These are phyloP conservation scores for Pezizomycotina sp. DNA, from an alignment of 2,329 filamentous ascomycete genomes.

Conservation along the genomic window DNA sequence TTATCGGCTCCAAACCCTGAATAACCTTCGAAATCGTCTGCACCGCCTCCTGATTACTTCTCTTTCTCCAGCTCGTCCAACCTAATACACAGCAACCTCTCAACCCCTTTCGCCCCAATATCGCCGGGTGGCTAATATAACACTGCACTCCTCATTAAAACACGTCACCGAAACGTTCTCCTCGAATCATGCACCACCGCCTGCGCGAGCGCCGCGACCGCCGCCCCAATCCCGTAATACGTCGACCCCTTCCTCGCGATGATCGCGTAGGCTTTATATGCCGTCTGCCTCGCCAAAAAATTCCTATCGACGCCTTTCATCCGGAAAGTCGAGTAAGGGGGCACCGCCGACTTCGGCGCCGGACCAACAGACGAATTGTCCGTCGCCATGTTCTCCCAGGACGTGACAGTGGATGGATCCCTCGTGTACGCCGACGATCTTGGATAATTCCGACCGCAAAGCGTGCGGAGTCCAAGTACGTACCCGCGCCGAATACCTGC, in stretches of 20 bases:
- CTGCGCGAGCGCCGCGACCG: slow-evolving; percentile 26
- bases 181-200: slow-evolving; percentile 26
- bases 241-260: slow-evolving; percentile 28
- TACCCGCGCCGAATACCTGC: slow-evolving; percentile 27
- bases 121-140: slow-evolving; percentile 15
- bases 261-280: slow-evolving; percentile 27
- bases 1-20: too few species aligned
- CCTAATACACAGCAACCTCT: too few species aligned
- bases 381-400: slow-evolving; percentile 28
- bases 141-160: slow-evolving; percentile 21
- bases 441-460: slow-evolving; percentile 25
- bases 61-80: too few species aligned
- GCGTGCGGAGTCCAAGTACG: slow-evolving; percentile 27
- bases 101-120: slow-evolving; percentile 14
- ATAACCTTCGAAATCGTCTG: too few species aligned
- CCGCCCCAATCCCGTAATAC: slow-evolving; percentile 27
- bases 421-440: slow-evolving; percentile 25
- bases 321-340: slow-evolving; percentile 20
- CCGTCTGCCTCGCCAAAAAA: slow-evolving; percentile 23
- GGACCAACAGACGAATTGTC: slow-evolving; percentile 27
- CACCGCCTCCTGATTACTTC: too few species aligned
- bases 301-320: slow-evolving; percentile 24
- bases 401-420: slow-evolving; percentile 27
- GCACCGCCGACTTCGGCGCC: slow-evolving; percentile 26
- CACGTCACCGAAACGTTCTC: slow-evolving; percentile 26